Percentiles rank a stretch among this genome's conserved stretches.
phyloP scores from a whole-genome alignment of 176 grass and related monocot genomes.

The Phoenix dactylifera region DNA sequence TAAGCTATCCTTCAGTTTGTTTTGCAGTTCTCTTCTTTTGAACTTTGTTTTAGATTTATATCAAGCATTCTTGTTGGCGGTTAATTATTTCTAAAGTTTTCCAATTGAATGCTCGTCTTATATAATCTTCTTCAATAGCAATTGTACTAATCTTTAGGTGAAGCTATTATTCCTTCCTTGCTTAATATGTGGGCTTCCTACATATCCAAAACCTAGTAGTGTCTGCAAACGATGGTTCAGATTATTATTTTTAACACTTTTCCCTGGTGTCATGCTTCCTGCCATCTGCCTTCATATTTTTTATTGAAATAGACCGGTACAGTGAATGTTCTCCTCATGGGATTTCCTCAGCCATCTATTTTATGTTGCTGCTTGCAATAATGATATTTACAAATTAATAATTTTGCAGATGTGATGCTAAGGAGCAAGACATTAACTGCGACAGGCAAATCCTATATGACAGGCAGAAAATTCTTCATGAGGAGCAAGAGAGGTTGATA shows the following conservation, averaged over 20 bases:
- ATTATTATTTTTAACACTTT: too few species aligned
- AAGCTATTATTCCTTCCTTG: not conserved
- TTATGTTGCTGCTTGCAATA: not conserved
- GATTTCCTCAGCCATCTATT: slow-evolving; percentile 2
- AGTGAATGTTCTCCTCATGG: not conserved
- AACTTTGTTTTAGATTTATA: not conserved
- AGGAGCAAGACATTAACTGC: slow-evolving; percentile 61
- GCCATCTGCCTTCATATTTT: too few species aligned
- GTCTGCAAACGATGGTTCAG: too few species aligned
- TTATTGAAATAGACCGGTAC: too few species aligned
- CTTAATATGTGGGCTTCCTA: too few species aligned
- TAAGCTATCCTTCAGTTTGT: slow-evolving; percentile 25
- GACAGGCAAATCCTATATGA: slow-evolving; percentile 58
- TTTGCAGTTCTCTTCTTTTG: not conserved
- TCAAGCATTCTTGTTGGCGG: too few species aligned
- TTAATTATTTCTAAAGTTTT: too few species aligned
- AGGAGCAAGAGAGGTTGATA: slow-evolving; percentile 49
- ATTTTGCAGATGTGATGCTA: slow-evolving; percentile 46
- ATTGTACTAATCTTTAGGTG: too few species aligned
- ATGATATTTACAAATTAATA: slow-evolving; percentile 6
- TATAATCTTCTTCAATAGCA: too few species aligned
- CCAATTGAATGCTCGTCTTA: too few species aligned
- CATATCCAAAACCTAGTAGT: too few species aligned
- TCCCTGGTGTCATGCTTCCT: too few species aligned
- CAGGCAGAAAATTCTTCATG: slow-evolving; percentile 61